Base-by-base conservation (phyloP, 805 yeast genomes). In the Metschnikowia reukaufii region DNA sequence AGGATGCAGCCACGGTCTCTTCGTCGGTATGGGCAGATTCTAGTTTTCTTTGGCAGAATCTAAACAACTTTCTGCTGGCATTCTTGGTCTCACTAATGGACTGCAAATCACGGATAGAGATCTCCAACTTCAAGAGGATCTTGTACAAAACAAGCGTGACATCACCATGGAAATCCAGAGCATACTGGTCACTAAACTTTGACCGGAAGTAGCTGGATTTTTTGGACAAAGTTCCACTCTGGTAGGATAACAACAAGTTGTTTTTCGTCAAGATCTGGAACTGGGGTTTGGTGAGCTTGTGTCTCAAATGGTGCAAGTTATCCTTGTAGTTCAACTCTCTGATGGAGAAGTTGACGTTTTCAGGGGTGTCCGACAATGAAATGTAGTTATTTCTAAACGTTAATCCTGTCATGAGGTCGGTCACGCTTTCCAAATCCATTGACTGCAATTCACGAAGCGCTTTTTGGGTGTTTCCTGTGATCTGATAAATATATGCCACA, bases 401-500 rank as follows among this genome's bases (percentile, higher is more conserved):
- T 31, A 78, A 62, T 37, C 66, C 65, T 31, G 72, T 55, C 58
- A 72, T 65, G 23, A 65, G 50, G 56, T 78, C 82, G 35, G 66
- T 64, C 30, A 70, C 48, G 7, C 55, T 47, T 4, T 57, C 51
- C 31, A 61, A 42, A 15, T 69, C 69, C 38, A 51, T 23, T 10
- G 42, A 32, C 21, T 48, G 27, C 45, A 56, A 44, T 13, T 47
- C 40, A 2, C 23, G 36, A 27, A 46, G 31, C n/a, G 60, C 59
- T 34, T 41, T 21, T 4, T 23, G 19, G 3, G 21, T 10, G 10
- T 39, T 32, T 15, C 55, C 56, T 3, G 44, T 49, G 6, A 54
- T 29, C 39, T 72, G 74, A 43, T 78, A 65, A 16, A 79, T 76
- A 55, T 76, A 83, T 2, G 87, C 83, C 25, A 76, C 77, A 52